Evolutionary conservation across 768 basidiomycete species (phyloP).

Genomic region (Lenzites betulinus): DNA sequence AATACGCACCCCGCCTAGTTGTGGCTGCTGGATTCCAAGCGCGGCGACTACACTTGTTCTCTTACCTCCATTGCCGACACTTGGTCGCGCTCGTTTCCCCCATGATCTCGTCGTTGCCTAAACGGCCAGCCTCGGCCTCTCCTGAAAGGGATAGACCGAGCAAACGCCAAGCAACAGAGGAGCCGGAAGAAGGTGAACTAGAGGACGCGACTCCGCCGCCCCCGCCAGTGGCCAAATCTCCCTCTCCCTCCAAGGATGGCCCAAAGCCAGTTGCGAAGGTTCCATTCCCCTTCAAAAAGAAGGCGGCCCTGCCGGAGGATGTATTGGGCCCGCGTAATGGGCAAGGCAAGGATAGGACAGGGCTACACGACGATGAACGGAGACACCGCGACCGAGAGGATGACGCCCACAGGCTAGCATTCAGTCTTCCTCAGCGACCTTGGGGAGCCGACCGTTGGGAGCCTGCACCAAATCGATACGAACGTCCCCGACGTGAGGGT

Average conservation of each 20-base stretch:
- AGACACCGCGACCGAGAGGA: slow-evolving; percentile 43
- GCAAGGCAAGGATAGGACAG: background rate
- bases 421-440: slow-evolving; percentile 13
- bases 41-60: slow-evolving; percentile 31
- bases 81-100: slow-evolving; percentile 1
- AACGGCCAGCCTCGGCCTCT: slow-evolving; percentile 61
- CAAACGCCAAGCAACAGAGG: slow-evolving; percentile 58
- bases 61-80: background rate
- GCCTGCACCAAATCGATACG: slow-evolving; percentile 25
- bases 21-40: slow-evolving; percentile 21
- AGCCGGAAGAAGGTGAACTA: slow-evolving; percentile 83
- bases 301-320: slow-evolving; percentile 20
- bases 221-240: slow-evolving; percentile 28
- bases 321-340: slow-evolving; percentile 17
- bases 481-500: slow-evolving; percentile 12
- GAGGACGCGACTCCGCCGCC: slow-evolving; percentile 52
- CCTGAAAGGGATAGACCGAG: slow-evolving; percentile 48
- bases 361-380: slow-evolving; percentile 43
- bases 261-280: slow-evolving; percentile 49
- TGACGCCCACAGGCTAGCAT: slow-evolving; percentile 33
- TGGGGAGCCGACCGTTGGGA: slow-evolving; percentile 43
- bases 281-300: slow-evolving; percentile 77
- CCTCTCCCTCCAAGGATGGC: slow-evolving; percentile 30
- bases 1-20: slow-evolving; percentile 3
- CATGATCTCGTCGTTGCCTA: slow-evolving; percentile 36